These are phyloP conservation scores for Pyrrhoderma lamaoense DNA, from an alignment of 1,284 basidiomycete genomes.

Conservation along the genomic window DNA sequence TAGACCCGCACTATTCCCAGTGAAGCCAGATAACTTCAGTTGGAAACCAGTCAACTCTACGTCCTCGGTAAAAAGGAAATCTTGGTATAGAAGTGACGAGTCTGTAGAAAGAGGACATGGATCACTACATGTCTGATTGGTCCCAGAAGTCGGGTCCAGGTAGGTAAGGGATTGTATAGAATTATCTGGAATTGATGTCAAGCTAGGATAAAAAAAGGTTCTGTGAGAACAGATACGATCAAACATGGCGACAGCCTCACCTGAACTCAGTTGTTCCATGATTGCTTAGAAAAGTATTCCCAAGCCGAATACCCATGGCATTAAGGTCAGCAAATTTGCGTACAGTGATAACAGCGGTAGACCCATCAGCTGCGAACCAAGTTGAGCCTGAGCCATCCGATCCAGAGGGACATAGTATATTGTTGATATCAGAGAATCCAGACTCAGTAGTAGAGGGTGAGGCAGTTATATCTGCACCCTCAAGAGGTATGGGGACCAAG, in stretches of 20 bases:
- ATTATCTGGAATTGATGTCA: conserved; percentile 87
- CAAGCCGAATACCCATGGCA: conserved; percentile 77
- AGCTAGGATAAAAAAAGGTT: conserved; percentile 34
- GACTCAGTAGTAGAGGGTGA: conserved; percentile 61
- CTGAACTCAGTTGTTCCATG: conserved; percentile 82
- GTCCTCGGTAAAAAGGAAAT: conserved; percentile 72
- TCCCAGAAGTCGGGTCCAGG: conserved; percentile 66
- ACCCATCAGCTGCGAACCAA: conserved; percentile 79
- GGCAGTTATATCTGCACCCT: conserved; percentile 58
- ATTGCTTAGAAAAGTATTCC: conserved; percentile 79
- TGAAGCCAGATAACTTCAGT: conserved; percentile 72
- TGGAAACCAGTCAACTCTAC: conserved; percentile 74
- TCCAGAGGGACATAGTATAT: conserved; percentile 79
- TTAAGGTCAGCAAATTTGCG: conserved; percentile 66
- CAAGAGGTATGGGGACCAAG: conserved; percentile 79
- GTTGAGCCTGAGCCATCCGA: conserved; percentile 73
- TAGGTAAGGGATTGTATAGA: conserved; percentile 70
- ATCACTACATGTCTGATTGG: conserved; percentile 64
- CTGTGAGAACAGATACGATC: neutral
- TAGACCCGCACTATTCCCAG: conserved; percentile 74
- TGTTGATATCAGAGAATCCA: conserved; percentile 63
- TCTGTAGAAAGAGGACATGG: conserved; percentile 73
- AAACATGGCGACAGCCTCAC: conserved; percentile 37
- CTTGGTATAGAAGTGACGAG: conserved; percentile 74
- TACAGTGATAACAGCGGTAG: conserved; percentile 65